These are phyloP conservation scores for Coprinellus aureogranulatus DNA, from an alignment of 768 basidiomycete genomes.

Conservation along the genomic window DNA sequence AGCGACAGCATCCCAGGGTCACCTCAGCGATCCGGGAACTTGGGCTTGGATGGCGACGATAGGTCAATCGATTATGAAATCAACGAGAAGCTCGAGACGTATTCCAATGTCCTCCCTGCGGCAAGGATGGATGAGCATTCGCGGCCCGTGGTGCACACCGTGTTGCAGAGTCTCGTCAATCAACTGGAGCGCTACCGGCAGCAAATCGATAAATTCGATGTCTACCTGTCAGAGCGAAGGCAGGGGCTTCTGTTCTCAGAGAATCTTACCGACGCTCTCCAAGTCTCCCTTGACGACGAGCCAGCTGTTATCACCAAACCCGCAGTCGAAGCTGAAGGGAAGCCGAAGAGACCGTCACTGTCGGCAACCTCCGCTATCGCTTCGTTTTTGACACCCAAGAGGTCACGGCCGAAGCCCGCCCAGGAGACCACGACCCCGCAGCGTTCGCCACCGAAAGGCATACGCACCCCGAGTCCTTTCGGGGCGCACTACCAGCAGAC, in stretches of 20 bases:
- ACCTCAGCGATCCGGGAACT: conserved; percentile 9
- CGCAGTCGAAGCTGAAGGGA: conserved; percentile 25
- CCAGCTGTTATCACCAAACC: conserved; percentile 19
- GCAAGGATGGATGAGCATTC: conserved; percentile 67
- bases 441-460: conserved; percentile 35
- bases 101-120: conserved; percentile 59
- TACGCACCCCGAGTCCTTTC: conserved; percentile 74
- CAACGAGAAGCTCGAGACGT: conserved; percentile 61
- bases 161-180: conserved; percentile 75
- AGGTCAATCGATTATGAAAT: conserved; percentile 75
- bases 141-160: conserved; percentile 76
- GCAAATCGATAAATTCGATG: conserved; percentile 76
- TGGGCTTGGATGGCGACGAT: conserved; percentile 59
- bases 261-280: conserved; percentile 87
- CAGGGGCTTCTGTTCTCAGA: conserved; percentile 89
- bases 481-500: conserved; percentile 83
- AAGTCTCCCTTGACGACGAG: conserved; percentile 58
- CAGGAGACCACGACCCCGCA: conserved; percentile 49
- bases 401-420: conserved; percentile 43
- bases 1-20: conserved; percentile 31
- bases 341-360: conserved; percentile 44
- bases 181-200: conserved; percentile 81
- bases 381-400: conserved; percentile 79
- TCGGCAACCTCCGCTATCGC: conserved; percentile 62
- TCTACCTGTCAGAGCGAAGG: conserved; percentile 78